A percentile compares a stretch with the other conserved stretches of the same genome.
Conservation (phyloP, 2,329 filamentous ascomycete species). For the Septoria petroselini region DNA sequence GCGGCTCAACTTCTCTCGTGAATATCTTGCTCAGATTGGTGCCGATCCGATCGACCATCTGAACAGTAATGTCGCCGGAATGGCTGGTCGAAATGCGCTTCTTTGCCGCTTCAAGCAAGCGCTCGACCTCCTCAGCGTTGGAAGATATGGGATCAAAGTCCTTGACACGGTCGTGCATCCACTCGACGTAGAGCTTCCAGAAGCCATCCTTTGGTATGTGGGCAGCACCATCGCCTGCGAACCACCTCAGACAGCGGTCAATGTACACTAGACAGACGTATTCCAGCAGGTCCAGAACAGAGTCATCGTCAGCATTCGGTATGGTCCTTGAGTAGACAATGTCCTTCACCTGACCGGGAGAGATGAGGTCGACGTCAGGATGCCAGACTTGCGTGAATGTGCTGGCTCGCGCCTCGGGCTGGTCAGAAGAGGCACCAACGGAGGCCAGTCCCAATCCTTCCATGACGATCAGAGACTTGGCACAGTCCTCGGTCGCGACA, state of each 20-base stretch:
- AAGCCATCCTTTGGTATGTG: slow-evolving; percentile 9
- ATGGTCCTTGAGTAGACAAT: slow-evolving; percentile 15
- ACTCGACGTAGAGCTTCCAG: slow-evolving; percentile 14
- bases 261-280: slow-evolving; percentile 16
- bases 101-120: slow-evolving; percentile 7
- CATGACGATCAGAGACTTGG: slow-evolving; percentile 4
- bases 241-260: slow-evolving; percentile 14
- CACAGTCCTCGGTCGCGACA: background rate
- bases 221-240: slow-evolving; percentile 3
- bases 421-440: slow-evolving; percentile 11
- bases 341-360: slow-evolving; percentile 6
- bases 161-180: slow-evolving; percentile 12
- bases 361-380: slow-evolving; percentile 12
- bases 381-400: slow-evolving; percentile 17
- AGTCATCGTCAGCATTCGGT: slow-evolving; percentile 17
- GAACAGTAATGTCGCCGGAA: slow-evolving; percentile 10
- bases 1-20: slow-evolving; percentile 16
- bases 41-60: slow-evolving; percentile 16
- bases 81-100: slow-evolving; percentile 12
- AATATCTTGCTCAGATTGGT: slow-evolving; percentile 15
- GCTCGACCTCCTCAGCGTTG: slow-evolving; percentile 8
- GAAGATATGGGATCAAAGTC: slow-evolving; percentile 12
- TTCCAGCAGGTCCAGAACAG: slow-evolving; percentile 13
- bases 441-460: slow-evolving; percentile 14
- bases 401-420: slow-evolving; percentile 9